phyloP scores from a whole-genome alignment of 169 alveolate species.

The Plasmodium knowlesi region DNA sequence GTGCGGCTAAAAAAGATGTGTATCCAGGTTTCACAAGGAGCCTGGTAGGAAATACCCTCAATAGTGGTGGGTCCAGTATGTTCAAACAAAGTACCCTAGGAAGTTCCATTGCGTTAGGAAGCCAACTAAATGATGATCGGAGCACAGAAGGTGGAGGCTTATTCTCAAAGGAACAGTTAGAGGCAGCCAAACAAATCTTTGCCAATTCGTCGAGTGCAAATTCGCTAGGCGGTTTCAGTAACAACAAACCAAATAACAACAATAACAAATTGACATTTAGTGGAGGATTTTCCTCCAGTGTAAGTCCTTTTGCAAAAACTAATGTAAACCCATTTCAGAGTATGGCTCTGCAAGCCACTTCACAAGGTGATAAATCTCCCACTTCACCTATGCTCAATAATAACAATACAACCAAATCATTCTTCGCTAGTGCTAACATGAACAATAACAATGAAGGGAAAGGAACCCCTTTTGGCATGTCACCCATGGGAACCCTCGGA shows the following conservation, averaged over 20 bases:
- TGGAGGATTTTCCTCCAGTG: conserved; percentile 65
- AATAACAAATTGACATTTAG: conserved; percentile 58
- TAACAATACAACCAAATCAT: conserved; percentile 7
- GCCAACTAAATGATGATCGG: conserved; percentile 66
- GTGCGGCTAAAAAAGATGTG: conserved; percentile 70
- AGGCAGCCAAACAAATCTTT: conserved; percentile 72
- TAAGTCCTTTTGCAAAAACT: conserved; percentile 67
- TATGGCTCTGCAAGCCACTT: conserved; percentile 54
- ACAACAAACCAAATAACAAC: not conserved
- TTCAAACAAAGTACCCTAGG: conserved; percentile 71
- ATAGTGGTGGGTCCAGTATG: conserved; percentile 40
- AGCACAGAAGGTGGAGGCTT: conserved; percentile 50
- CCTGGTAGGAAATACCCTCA: conserved; percentile 40
- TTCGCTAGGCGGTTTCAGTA: conserved; percentile 3
- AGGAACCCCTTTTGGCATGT: conserved; percentile 35
- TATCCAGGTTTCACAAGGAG: conserved; percentile 66
- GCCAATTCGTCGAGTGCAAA: conserved; percentile 65
- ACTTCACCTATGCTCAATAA: conserved; percentile 13
- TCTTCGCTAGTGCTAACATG: conserved; percentile 17
- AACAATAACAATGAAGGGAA: conserved; percentile 12
- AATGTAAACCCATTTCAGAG: conserved; percentile 72
- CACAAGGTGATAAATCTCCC: conserved; percentile 47
- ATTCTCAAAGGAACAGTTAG: conserved; percentile 72
- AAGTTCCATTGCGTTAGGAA: conserved; percentile 73
- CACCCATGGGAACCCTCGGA: not conserved